Evolutionary conservation across 164 flowering plant species (phyloP).

Genomic region (Umbellularia californica): DNA sequence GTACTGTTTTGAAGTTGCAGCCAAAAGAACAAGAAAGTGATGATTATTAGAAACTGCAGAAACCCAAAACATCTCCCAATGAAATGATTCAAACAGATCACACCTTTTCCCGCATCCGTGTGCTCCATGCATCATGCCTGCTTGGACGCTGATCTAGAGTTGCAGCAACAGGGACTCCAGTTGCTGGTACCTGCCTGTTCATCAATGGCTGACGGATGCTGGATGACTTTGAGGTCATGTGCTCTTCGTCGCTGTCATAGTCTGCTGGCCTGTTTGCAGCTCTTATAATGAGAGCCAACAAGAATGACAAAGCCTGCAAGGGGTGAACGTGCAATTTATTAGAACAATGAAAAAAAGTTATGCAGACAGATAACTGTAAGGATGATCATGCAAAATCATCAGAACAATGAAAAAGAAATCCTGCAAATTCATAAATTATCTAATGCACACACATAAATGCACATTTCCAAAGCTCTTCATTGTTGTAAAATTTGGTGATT

Average conservation of each 20-base stretch:
- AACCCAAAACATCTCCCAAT: background rate
- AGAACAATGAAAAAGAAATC: too few species aligned
- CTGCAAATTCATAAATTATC: background rate
- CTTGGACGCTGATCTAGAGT: conserved; percentile 57
- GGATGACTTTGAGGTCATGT: conserved; percentile 53
- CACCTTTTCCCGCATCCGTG: conserved; percentile 93
- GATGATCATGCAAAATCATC: background rate
- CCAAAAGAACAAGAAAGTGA: background rate
- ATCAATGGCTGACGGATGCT: conserved; percentile 56
- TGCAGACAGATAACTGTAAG: background rate
- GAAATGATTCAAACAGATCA: background rate
- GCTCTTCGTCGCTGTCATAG: conserved; percentile 89
- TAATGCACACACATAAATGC: background rate
- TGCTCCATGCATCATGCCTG: conserved; percentile 90
- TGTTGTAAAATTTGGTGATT: background rate
- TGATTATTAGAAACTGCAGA: background rate
- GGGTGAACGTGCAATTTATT: background rate
- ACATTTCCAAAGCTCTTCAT: background rate
- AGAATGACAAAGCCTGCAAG: conserved; percentile 66
- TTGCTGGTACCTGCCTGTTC: conserved; percentile 47
- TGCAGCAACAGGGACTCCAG: conserved; percentile 66
- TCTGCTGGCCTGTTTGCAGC: conserved; percentile 69
- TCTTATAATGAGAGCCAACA: conserved; percentile 63
- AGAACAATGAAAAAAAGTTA: background rate
- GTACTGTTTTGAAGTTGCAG: conserved; percentile 36